Evolutionary conservation across 1,284 basidiomycete genomes (phyloP), one percentile per base, ranked within the genome.

Genomic region (Singerocomus rubriflavus): DNA sequence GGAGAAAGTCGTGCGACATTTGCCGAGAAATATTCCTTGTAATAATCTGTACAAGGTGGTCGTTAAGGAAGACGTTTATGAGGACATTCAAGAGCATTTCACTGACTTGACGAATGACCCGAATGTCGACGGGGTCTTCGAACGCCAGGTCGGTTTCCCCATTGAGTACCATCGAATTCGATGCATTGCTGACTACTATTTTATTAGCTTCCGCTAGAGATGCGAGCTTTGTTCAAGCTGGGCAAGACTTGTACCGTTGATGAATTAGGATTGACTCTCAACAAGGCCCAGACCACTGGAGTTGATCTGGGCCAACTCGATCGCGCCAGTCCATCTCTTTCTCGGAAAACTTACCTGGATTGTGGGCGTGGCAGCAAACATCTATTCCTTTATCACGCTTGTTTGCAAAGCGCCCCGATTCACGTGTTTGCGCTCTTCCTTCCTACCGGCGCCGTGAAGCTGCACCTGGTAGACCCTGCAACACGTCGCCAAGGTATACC

Each of bases 51-150:
- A 91, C 76, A 88, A 86, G 58, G 73, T 99, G 43, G 78, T 82
- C 1, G 92, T 97, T 29, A 79, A 86, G 34, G 97, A 99, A 67
- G 85, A 88, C 5, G 71, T 86, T 13, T 99, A 88, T 67, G 76
- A 89, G 31, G 84, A 91, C 38, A 90, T 89, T 27, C 88, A 93
- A 60, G 85, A 91, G 50, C 91, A 97, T 66, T 98, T 98, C 64
- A 88, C 93, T 31, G 86, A 92, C 61, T 77, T 99, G 47, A 91
- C 86, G 55, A 98, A 97, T 66, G 91, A 96, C 62, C 91, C 95
- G 0, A 94, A 93, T 64, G 92, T 98, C 8, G 94, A 98, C 59
- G 94, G 93, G 2, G 90, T 98, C 2, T 99, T 89, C 64, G 97
- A 99, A 71, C 79, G 89, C 34, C 93, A 98, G 77, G 91, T 90